Percentiles rank a stretch among this genome's conserved stretches.
phyloP scores from a whole-genome alignment of 208 protist species.

The Novymonas esmeraldas region DNA sequence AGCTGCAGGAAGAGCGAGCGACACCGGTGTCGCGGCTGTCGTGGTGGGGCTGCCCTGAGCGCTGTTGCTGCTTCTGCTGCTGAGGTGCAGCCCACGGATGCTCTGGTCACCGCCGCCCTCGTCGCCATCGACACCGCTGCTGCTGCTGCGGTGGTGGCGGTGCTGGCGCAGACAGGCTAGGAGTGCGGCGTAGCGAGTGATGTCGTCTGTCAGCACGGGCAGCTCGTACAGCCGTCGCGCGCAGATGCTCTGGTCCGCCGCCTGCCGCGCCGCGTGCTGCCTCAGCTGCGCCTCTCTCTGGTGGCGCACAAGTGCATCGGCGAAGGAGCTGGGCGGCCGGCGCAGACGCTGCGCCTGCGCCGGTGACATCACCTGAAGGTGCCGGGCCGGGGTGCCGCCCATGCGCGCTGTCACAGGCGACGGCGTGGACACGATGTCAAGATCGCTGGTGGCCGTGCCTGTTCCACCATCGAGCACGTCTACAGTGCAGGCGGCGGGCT shows the following conservation, averaged over 20 bases:
- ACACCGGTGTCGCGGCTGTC: neutral
- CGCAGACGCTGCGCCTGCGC: slow-evolving; percentile 15
- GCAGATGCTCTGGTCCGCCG: slow-evolving; percentile 20
- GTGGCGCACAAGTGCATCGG: slow-evolving; percentile 23
- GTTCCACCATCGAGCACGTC: too few species aligned
- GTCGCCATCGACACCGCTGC: slow-evolving; percentile 1
- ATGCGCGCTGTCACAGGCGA: neutral
- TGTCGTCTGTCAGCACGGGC: slow-evolving; percentile 26
- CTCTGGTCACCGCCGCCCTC: neutral
- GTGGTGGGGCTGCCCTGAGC: slow-evolving; percentile 1
- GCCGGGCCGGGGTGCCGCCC: neutral
- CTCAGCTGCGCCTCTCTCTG: slow-evolving; percentile 14
- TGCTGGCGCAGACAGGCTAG: slow-evolving; percentile 21
- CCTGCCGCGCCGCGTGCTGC: slow-evolving; percentile 14
- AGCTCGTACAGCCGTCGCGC: slow-evolving; percentile 30
- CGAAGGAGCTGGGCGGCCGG: slow-evolving; percentile 21
- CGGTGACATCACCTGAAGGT: slow-evolving; percentile 23
- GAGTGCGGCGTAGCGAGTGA: slow-evolving; percentile 26
- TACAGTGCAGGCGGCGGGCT: too few species aligned
- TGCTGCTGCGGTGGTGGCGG: too few species aligned
- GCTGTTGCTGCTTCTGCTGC: neutral
- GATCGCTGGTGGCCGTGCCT: too few species aligned
- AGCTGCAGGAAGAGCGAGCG: neutral
- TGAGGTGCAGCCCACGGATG: neutral
- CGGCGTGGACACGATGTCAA: too few species aligned